phyloP scores from a whole-genome alignment of 192 early-diverging fungal species.

The Linderina pennispora region DNA sequence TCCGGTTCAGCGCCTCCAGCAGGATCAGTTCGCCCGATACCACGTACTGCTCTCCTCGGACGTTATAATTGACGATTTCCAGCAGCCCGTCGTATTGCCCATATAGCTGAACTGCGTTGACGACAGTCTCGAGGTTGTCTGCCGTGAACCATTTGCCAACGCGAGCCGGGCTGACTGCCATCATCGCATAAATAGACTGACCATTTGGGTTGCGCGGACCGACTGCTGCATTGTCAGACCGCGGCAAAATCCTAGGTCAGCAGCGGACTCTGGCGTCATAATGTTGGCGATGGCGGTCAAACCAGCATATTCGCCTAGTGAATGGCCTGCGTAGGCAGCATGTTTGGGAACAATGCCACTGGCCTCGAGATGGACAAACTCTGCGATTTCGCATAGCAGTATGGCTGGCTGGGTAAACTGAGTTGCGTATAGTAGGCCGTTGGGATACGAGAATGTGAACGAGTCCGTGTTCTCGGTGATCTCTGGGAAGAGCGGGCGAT shows the following conservation, averaged over 20 bases:
- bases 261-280: conserved; percentile 69
- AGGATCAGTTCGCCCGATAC: conserved; percentile 77
- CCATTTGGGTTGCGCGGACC: conserved; percentile 67
- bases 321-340: conserved; percentile 88
- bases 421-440: conserved; percentile 83
- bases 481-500: conserved; percentile 70
- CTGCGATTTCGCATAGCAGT: conserved; percentile 84
- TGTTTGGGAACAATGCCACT: conserved; percentile 73
- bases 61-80: conserved; percentile 96
- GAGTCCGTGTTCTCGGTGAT: conserved; percentile 68
- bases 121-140: conserved; percentile 66
- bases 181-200: conserved; percentile 83
- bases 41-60: conserved; percentile 89
- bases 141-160: conserved; percentile 75
- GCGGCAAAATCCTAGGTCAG: conserved; percentile 91
- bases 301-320: conserved; percentile 90
- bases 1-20: conserved; percentile 66
- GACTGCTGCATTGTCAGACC: conserved; percentile 95
- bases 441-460: conserved; percentile 79
- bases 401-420: conserved; percentile 93
- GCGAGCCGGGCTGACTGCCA: conserved; percentile 84
- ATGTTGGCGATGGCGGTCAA: conserved; percentile 77
- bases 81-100: conserved; percentile 62
- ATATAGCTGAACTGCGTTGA: conserved; percentile 49
- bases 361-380: conserved; percentile 77